Evolutionary conservation across 257 asterid genomes (phyloP), one percentile per base, ranked within the genome.

Genomic region (Paraleonurus japonicus): DNA sequence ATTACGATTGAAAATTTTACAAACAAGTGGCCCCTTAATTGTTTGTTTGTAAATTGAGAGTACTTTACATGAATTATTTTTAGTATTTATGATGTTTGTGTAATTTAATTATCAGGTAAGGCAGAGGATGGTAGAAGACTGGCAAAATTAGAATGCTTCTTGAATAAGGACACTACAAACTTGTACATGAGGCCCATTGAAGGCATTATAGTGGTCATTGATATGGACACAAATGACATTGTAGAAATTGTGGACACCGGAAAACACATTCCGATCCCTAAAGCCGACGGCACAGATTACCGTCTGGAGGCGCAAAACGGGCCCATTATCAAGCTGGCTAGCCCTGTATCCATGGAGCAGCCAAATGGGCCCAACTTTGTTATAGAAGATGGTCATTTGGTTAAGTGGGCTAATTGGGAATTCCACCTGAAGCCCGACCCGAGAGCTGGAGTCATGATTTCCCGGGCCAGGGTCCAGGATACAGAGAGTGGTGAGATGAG

Each of bases 351-450:
- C 30, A 85, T 90, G 75, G 98, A 94, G 83, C 98, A 94, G 45
- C 97, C 98, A 57, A 81, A 83, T n/a, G 98, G 98, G 8, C 98
- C 98, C 17, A 93, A 95, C 82, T 93, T 82, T 32, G 90, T 89
- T 0, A 75, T 93, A 10, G 92, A 90, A 15, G 85, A 78, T 16
- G 82, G 79, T 9, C 96, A 90, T 75, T 51, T 78, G 55, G 95
- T 93, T 22, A 89, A 81, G 82, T 93, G 98, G 98, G 98, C 98
- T 2, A 93, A 90, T 24, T 93, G 98, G 97, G 97, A 90, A 73
- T 94, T 94, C 75, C 99, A 94, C 86, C 17, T 94, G 8, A 94
- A 85, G 47, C 87, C 99, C 61, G 99, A 94, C 76, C 93, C 96
- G 5, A 77, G 99, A 67, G 89, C 99, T 0, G 99, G 99, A 4